Percentiles rank a stretch among this genome's conserved stretches.
Evolutionary conservation across 352 stramenopile species (phyloP).

Genomic region (Phytophthora aleatoria): DNA sequence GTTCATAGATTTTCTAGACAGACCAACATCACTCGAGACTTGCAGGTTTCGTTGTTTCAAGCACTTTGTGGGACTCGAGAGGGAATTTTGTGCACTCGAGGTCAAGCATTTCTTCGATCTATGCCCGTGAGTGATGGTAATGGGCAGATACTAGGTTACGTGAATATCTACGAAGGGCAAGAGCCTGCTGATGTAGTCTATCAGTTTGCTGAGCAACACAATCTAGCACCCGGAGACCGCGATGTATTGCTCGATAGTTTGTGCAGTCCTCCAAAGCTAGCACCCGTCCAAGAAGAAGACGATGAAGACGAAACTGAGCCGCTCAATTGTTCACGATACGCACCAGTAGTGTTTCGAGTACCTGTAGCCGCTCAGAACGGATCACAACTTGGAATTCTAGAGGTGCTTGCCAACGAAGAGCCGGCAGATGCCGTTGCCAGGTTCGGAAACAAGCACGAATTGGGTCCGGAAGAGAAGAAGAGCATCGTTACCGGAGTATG

Average conservation of each 20-base stretch:
- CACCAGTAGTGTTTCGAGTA: conserved; percentile 62
- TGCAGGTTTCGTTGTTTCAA: conserved; percentile 57
- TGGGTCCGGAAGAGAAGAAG: conserved; percentile 59
- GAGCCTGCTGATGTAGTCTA: conserved; percentile 77
- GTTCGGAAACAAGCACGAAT: conserved; percentile 76
- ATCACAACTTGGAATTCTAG: conserved; percentile 60
- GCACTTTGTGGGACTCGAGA: conserved; percentile 56
- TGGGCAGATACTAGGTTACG: conserved; percentile 41
- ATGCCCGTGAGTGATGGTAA: conserved; percentile 43
- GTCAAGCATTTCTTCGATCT: conserved; percentile 56
- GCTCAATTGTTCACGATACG: conserved; percentile 60
- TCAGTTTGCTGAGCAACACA: conserved; percentile 62
- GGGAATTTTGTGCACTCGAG: conserved; percentile 64
- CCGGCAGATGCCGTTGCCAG: conserved; percentile 71
- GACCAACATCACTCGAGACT: conserved; percentile 52
- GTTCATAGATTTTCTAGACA: conserved; percentile 59
- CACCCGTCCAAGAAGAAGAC: conserved; percentile 1
- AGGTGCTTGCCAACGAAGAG: conserved; percentile 70
- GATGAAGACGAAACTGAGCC: conserved; percentile 23
- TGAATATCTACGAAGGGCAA: conserved; percentile 72
- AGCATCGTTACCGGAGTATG: conserved; percentile 63
- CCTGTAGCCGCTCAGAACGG: conserved; percentile 67
- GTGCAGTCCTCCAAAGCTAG: conserved; percentile 32
- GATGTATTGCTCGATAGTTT: conserved; percentile 58
- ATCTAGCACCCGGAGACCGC: conserved; percentile 40